Evolutionary conservation across 169 alveolate species (phyloP).

Genomic region (Plasmodium reichenowi): DNA sequence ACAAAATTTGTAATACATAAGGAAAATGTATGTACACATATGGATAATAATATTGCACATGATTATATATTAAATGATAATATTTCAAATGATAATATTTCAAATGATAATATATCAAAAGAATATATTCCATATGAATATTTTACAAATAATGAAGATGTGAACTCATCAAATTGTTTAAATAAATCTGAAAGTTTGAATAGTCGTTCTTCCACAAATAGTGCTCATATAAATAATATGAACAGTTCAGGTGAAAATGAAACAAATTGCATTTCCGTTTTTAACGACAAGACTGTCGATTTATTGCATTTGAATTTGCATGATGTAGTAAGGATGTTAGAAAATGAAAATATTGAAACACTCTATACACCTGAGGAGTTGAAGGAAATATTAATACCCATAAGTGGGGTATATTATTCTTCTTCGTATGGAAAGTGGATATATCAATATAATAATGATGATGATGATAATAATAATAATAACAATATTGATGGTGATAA

Average conservation of each 20-base stretch:
- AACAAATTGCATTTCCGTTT: neutral
- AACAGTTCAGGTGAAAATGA: neutral
- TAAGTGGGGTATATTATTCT: constrained; percentile 53
- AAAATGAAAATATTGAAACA: constrained; percentile 59
- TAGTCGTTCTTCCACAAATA: no score
- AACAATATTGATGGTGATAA: no score
- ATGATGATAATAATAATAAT: neutral
- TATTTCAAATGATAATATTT: no score
- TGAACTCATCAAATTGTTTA: no score
- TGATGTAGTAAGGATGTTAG: constrained; percentile 55
- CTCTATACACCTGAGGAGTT: constrained; percentile 66
- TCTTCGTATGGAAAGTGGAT: constrained; percentile 19
- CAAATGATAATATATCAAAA: no score
- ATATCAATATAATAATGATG: constrained; percentile 13
- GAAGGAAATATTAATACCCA: constrained; percentile 39
- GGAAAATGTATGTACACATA: no score
- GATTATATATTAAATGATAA: no score
- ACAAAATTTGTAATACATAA: no score
- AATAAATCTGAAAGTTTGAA: no score
- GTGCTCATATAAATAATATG: neutral
- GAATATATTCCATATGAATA: no score
- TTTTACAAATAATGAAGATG: no score
- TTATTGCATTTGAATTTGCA: constrained; percentile 25
- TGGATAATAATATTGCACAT: no score
- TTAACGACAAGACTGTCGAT: constrained; percentile 13